Percentiles rank a stretch among this genome's conserved stretches.
These are phyloP conservation scores for Phytomonas sp. DNA, from an alignment of 208 protist genomes.

Conservation along the genomic window DNA sequence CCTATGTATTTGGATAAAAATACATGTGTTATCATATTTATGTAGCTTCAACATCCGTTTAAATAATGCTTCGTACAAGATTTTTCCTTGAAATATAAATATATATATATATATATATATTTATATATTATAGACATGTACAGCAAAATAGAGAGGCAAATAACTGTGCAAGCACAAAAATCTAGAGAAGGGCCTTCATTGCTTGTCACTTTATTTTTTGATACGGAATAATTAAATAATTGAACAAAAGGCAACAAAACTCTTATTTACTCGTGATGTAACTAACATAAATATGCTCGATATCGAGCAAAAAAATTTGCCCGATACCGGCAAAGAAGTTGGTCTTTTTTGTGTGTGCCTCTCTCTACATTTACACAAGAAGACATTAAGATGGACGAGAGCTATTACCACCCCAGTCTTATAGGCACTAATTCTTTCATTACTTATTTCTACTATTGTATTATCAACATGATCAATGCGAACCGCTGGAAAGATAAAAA, in stretches of 20 bases:
- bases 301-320: constrained; percentile 13
- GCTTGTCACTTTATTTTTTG: not conserved
- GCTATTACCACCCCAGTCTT: no score
- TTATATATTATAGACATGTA: not conserved
- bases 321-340: not conserved
- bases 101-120: constrained; percentile 16
- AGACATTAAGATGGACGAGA: no score
- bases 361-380: no score
- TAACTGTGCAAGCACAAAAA: constrained; percentile 5
- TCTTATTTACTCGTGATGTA: constrained; percentile 7
- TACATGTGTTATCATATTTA: not conserved
- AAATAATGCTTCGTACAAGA: not conserved
- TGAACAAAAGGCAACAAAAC: not conserved
- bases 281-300: constrained; percentile 6
- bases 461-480: no score
- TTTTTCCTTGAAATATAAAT: constrained; percentile 4
- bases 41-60: not conserved
- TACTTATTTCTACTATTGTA: no score
- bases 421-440: no score
- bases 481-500: constrained; percentile 8
- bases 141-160: constrained; percentile 9
- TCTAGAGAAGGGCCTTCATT: not conserved
- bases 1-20: not conserved
- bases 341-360: no score
- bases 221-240: constrained; percentile 3